Percentiles rank a stretch among this genome's conserved stretches.
Conservation (phyloP, 352 stramenopile species). For the Thraustotheca clavata region DNA sequence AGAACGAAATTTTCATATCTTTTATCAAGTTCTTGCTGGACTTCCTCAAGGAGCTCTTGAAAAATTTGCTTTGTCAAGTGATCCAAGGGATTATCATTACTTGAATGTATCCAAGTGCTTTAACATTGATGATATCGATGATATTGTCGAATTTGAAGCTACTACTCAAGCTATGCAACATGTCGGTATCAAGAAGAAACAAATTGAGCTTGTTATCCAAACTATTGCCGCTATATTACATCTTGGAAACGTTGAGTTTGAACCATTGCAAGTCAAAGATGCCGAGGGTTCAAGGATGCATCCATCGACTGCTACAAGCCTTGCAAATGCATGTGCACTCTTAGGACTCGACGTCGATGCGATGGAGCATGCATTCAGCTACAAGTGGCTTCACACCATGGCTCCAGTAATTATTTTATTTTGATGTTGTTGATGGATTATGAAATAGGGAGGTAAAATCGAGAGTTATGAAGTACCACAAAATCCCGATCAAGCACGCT, state of each 20-base stretch:
- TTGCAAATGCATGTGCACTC: slow-evolving; percentile 57
- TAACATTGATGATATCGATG: slow-evolving; percentile 85
- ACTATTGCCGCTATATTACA: slow-evolving; percentile 70
- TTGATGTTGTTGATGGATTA: neutral
- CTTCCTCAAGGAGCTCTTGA: slow-evolving; percentile 40
- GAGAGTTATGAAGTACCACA: slow-evolving; percentile 83
- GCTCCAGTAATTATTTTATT: slow-evolving; percentile 44
- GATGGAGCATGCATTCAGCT: slow-evolving; percentile 68
- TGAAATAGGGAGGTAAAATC: slow-evolving; percentile 67
- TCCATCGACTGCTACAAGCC: slow-evolving; percentile 31
- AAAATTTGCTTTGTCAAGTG: slow-evolving; percentile 51
- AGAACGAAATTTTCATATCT: slow-evolving; percentile 93
- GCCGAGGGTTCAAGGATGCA: slow-evolving; percentile 55
- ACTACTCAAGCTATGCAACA: slow-evolving; percentile 84
- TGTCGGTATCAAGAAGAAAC: slow-evolving; percentile 82
- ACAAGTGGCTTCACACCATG: slow-evolving; percentile 83
- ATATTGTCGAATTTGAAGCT: slow-evolving; percentile 83
- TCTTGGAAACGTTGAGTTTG: slow-evolving; percentile 70
- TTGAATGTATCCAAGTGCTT: slow-evolving; percentile 84
- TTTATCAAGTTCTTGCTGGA: slow-evolving; percentile 87
- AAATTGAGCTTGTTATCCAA: slow-evolving; percentile 84
- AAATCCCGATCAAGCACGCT: slow-evolving; percentile 77
- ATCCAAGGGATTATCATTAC: slow-evolving; percentile 79
- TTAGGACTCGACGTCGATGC: slow-evolving; percentile 52
- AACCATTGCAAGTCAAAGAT: slow-evolving; percentile 48